Percentiles rank a stretch among this genome's conserved stretches.
phyloP scores from a whole-genome alignment of 2,329 filamentous ascomycete genomes.

The Penicillium sp. region DNA sequence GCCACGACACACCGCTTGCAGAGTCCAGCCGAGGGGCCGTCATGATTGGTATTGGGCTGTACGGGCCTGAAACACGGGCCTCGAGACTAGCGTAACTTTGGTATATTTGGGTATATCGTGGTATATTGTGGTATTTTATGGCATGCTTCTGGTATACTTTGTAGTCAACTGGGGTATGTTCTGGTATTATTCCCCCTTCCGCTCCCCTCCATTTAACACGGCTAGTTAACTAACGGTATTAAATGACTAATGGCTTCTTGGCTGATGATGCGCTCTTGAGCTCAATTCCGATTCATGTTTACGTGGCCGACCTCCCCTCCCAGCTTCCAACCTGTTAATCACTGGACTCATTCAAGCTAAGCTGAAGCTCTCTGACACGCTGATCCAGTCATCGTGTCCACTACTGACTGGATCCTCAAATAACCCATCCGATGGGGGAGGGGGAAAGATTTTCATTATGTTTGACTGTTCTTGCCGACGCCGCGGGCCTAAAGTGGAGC shows the following conservation, averaged over 20 bases:
- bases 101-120: neutral
- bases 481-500: conserved; percentile 18
- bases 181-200: neutral
- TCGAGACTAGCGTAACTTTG: conserved; percentile 18
- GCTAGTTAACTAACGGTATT: conserved; percentile 9
- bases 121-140: neutral
- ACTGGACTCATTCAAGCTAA: neutral
- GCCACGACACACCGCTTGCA: conserved; percentile 35
- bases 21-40: conserved; percentile 21
- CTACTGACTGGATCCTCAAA: neutral
- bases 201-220: neutral
- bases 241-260: conserved; percentile 21
- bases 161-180: neutral
- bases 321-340: neutral
- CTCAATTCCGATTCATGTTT: neutral
- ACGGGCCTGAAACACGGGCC: conserved; percentile 23
- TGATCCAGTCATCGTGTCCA: neutral
- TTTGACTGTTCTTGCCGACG: conserved; percentile 8
- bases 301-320: neutral
- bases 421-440: conserved; percentile 10
- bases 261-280: conserved; percentile 14
- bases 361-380: neutral
- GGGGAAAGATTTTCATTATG: conserved; percentile 17
- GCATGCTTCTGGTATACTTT: neutral
- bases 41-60: conserved; percentile 27